Conservation (phyloP, 805 yeast species). For the Myxozyma mucilagina region DNA sequence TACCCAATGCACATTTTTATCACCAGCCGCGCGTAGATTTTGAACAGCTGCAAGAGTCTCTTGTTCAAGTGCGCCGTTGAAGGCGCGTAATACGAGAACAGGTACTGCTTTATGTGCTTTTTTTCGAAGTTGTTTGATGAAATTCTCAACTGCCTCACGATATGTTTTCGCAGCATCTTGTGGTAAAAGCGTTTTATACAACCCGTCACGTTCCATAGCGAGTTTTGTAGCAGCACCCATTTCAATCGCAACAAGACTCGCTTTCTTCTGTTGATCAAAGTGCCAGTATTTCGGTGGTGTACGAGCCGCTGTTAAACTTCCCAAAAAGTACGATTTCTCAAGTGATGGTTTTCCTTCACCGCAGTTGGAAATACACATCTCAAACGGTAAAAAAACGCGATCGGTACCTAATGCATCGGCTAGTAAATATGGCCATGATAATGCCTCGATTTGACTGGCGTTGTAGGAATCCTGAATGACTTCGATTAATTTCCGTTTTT, state of each 20-base stretch:
- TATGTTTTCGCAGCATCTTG: constrained; percentile 30
- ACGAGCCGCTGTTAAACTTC: constrained; percentile 21
- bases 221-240: constrained; percentile 25
- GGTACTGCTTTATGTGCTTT: constrained; percentile 27
- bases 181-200: constrained; percentile 23
- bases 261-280: constrained; percentile 19
- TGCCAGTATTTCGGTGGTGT: constrained; percentile 25
- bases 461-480: constrained; percentile 22
- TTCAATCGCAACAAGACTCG: constrained; percentile 19
- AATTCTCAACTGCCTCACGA: constrained; percentile 17
- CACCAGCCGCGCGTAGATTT: constrained; percentile 20
- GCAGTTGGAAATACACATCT: constrained; percentile 21
- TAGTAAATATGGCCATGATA: constrained; percentile 25
- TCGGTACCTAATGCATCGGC: constrained; percentile 16
- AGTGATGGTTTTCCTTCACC: constrained; percentile 17
- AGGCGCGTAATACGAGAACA: constrained; percentile 25
- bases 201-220: constrained; percentile 10
- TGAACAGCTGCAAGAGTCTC: constrained; percentile 23
- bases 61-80: constrained; percentile 26
- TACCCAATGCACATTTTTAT: constrained; percentile 28
- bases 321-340: constrained; percentile 26
- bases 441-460: constrained; percentile 17
- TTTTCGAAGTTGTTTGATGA: constrained; percentile 25
- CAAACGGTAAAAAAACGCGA: constrained; percentile 13
- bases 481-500: constrained; percentile 17